phyloP scores from a whole-genome alignment of 23 red algal genomes.

The Gracilaria gracilis region DNA sequence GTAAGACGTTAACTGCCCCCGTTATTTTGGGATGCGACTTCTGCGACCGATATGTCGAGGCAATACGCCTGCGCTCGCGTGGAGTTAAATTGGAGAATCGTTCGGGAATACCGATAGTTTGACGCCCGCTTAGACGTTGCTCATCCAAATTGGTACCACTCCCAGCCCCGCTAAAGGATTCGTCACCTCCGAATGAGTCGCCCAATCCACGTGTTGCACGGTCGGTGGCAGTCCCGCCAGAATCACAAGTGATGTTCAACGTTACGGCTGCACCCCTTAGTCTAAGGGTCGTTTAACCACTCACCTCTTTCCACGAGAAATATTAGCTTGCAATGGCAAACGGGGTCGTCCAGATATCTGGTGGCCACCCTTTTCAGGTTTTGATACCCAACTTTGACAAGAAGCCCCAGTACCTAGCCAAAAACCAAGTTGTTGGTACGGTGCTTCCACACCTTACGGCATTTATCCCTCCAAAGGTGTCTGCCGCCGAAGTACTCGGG shows the following conservation, averaged over 20 bases:
- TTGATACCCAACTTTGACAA: background rate
- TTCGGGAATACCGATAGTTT: background rate
- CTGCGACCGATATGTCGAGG: slow-evolving; percentile 7
- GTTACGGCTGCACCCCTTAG: background rate
- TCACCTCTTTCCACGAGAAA: background rate
- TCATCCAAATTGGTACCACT: background rate
- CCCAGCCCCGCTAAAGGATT: background rate
- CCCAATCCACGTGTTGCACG: background rate
- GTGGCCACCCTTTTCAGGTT: background rate
- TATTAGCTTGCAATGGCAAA: background rate
- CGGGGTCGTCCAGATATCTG: background rate
- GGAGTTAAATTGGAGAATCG: background rate
- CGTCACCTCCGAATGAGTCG: background rate
- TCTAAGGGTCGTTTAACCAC: background rate
- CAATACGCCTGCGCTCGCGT: background rate
- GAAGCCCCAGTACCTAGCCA: background rate
- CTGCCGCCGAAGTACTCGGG: too few species aligned
- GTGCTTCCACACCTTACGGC: too few species aligned
- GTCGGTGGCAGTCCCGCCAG: background rate
- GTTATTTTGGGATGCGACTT: background rate
- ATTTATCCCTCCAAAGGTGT: too few species aligned
- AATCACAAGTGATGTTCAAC: background rate
- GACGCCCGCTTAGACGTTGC: background rate
- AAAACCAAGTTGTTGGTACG: too few species aligned
- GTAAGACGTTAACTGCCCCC: background rate